These are phyloP conservation scores for Pseudonitzschia delicatissima DNA, from an alignment of 108 stramenopile genomes.

Conservation along the genomic window DNA sequence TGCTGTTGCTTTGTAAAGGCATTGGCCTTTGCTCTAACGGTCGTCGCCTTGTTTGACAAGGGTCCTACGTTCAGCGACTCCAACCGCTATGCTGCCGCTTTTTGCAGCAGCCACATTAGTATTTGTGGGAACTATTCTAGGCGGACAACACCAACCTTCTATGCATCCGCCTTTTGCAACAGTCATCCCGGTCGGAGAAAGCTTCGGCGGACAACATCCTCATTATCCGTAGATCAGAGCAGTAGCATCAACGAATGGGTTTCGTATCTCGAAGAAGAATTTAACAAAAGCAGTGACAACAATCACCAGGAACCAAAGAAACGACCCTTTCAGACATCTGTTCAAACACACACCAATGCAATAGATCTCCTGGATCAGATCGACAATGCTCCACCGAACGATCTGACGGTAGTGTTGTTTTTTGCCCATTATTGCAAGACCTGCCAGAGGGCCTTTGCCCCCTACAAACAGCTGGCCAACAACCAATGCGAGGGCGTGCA, in stretches of 20 bases:
- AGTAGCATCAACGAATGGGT: background rate
- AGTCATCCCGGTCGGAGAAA: too few relatives aligned
- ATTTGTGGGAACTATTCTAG: too few relatives aligned
- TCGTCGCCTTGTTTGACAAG: too few relatives aligned
- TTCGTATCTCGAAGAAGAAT: background rate
- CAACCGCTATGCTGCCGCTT: too few relatives aligned
- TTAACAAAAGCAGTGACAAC: background rate
- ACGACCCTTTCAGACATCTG: background rate
- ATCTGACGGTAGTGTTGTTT: constrained; percentile 14
- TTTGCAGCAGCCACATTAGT: too few relatives aligned
- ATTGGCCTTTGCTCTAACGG: too few relatives aligned
- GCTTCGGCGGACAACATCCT: too few relatives aligned
- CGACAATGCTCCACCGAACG: constrained; percentile 1
- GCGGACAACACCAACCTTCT: too few relatives aligned
- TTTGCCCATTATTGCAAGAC: constrained; percentile 19
- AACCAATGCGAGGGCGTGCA: background rate
- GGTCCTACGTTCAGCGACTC: too few relatives aligned
- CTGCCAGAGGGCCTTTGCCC: constrained; percentile 11
- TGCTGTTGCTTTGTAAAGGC: too few relatives aligned
- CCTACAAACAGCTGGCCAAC: constrained; percentile 16
- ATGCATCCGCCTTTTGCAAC: too few relatives aligned
- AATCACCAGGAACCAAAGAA: background rate
- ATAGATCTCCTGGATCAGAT: constrained; percentile 4
- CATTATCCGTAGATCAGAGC: too few relatives aligned
- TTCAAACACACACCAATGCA: background rate